phyloP scores from a whole-genome alignment of 2,329 filamentous ascomycete species.

The Metarhizium robertsii region DNA sequence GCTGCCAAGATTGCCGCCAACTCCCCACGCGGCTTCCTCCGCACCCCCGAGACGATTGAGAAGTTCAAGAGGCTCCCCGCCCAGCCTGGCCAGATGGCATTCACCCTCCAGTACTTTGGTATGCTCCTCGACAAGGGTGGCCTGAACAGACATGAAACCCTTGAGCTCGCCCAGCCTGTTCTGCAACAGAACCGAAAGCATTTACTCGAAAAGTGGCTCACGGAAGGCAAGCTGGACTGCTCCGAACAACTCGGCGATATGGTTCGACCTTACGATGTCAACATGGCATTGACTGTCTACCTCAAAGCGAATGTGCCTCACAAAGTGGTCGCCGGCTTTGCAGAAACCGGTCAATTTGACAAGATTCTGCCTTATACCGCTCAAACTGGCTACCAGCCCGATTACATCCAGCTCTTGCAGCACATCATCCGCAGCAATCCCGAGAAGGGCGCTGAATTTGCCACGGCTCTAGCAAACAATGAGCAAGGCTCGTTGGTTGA shows the following conservation, averaged over 20 bases:
- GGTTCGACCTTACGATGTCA: conserved; percentile 80
- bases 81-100: conserved; percentile 77
- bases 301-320: conserved; percentile 81
- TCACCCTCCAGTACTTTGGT: conserved; percentile 95
- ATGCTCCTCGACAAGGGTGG: conserved; percentile 93
- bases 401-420: conserved; percentile 85
- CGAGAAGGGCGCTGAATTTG: conserved; percentile 92
- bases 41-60: conserved; percentile 91
- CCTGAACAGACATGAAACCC: conserved; percentile 85
- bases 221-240: conserved; percentile 89
- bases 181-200: conserved; percentile 91
- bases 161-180: conserved; percentile 89
- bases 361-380: conserved; percentile 90
- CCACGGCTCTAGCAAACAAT: conserved; percentile 81
- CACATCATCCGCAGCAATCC: conserved; percentile 83
- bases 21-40: conserved; percentile 90
- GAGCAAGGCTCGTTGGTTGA: conserved; percentile 83
- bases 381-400: conserved; percentile 81
- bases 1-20: conserved; percentile 95
- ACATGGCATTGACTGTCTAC: conserved; percentile 81
- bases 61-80: conserved; percentile 82
- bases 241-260: conserved; percentile 96
- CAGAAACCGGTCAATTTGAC: conserved; percentile 93
- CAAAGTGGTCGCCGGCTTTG: conserved; percentile 91
- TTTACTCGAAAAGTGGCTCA: conserved; percentile 94